Percentiles rank a stretch among this genome's conserved stretches.
phyloP scores from a whole-genome alignment of 2,329 filamentous ascomycete genomes.

The Colletotrichum echinochloae region DNA sequence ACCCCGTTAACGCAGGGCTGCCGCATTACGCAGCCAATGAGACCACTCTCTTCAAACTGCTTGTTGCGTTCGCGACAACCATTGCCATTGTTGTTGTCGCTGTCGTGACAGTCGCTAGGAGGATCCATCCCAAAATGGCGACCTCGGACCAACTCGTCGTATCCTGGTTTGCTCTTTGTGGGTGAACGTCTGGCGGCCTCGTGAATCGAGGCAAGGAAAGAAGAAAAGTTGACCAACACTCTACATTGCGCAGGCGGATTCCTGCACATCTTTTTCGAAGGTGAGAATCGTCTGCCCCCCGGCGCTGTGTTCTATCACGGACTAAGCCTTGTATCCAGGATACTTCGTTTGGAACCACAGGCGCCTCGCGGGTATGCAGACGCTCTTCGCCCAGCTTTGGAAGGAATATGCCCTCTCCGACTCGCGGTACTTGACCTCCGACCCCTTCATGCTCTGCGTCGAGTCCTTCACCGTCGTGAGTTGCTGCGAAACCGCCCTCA shows the following conservation, averaged over 20 bases:
- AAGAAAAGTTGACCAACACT: slow-evolving; percentile 30
- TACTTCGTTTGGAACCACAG: slow-evolving; percentile 82
- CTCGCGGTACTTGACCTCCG: slow-evolving; percentile 85
- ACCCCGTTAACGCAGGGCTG: slow-evolving; percentile 58
- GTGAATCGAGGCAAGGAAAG: neutral
- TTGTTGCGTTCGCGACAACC: slow-evolving; percentile 53
- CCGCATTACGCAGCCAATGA: slow-evolving; percentile 60
- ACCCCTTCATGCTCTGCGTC: slow-evolving; percentile 88
- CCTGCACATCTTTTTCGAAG: slow-evolving; percentile 87
- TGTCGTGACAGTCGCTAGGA: slow-evolving; percentile 48
- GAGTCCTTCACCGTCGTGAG: slow-evolving; percentile 82
- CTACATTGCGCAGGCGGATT: slow-evolving; percentile 63
- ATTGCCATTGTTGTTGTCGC: slow-evolving; percentile 52
- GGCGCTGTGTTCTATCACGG: neutral
- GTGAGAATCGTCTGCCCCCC: slow-evolving; percentile 50
- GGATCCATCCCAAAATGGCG: slow-evolving; percentile 48
- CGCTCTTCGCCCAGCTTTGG: slow-evolving; percentile 87
- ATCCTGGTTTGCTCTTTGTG: slow-evolving; percentile 68
- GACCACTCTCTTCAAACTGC: slow-evolving; percentile 52
- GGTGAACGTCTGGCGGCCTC: slow-evolving; percentile 43
- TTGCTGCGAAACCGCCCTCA: slow-evolving; percentile 49
- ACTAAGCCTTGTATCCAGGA: slow-evolving; percentile 53
- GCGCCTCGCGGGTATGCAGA: slow-evolving; percentile 74
- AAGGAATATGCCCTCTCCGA: slow-evolving; percentile 92
- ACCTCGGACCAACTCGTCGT: slow-evolving; percentile 57